phyloP scores from a whole-genome alignment of 2,329 filamentous ascomycete genomes.

The Fusarium hainanense region DNA sequence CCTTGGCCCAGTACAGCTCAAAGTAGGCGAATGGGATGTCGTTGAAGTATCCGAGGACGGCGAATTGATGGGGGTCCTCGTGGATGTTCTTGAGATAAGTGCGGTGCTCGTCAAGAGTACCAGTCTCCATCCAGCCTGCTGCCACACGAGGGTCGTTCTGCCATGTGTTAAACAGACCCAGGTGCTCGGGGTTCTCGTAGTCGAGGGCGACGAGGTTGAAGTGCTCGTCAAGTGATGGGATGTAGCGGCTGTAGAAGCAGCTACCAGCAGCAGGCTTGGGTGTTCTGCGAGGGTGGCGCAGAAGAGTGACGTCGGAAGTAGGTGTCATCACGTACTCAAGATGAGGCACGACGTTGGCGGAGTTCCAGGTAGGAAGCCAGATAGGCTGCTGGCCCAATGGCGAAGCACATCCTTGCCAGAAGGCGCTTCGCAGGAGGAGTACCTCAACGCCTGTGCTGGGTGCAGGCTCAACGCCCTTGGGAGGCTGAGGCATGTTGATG shows the following conservation, averaged over 20 bases:
- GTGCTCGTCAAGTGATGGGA: slow-evolving; percentile 76
- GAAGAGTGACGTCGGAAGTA: slow-evolving; percentile 48
- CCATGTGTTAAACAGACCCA: slow-evolving; percentile 78
- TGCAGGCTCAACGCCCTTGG: slow-evolving; percentile 46
- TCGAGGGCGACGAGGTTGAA: slow-evolving; percentile 79
- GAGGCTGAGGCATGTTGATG: slow-evolving; percentile 56
- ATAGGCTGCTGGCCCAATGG: slow-evolving; percentile 70
- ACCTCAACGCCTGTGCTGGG: slow-evolving; percentile 47
- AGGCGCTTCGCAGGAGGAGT: slow-evolving; percentile 62
- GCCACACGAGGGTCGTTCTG: slow-evolving; percentile 84
- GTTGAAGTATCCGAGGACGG: slow-evolving; percentile 75
- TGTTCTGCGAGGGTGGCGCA: slow-evolving; percentile 73
- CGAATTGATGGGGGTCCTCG: slow-evolving; percentile 74
- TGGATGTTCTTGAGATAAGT: slow-evolving; percentile 74
- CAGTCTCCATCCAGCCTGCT: slow-evolving; percentile 80
- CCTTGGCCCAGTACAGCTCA: slow-evolving; percentile 68
- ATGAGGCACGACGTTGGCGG: slow-evolving; percentile 51
- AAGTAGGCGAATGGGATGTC: slow-evolving; percentile 79
- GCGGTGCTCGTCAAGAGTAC: slow-evolving; percentile 76
- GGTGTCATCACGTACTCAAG: slow-evolving; percentile 50
- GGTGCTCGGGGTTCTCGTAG: slow-evolving; percentile 68
- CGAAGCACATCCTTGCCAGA: slow-evolving; percentile 75
- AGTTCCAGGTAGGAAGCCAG: slow-evolving; percentile 62
- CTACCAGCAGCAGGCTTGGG: slow-evolving; percentile 75
- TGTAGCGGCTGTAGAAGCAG: slow-evolving; percentile 79